phyloP scores from a whole-genome alignment of 225 moss, liverwort and hornwort species.

The Rhytidiadelphus loreus region DNA sequence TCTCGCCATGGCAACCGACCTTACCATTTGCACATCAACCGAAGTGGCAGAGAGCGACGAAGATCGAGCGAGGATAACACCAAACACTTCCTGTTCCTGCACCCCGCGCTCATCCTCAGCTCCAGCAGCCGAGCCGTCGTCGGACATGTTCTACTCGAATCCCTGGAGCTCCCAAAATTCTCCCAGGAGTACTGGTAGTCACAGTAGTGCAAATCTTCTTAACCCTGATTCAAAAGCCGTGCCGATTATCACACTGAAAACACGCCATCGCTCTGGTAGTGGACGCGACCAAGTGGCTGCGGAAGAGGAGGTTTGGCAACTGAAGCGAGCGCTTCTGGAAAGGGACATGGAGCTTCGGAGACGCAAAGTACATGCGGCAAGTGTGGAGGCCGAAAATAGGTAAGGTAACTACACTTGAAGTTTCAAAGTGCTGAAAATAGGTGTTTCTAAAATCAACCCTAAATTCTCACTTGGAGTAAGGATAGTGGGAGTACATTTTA shows the following conservation, averaged over 20 bases:
- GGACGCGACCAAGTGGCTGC: background rate
- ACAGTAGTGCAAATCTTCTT: background rate
- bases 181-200: background rate
- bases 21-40: background rate
- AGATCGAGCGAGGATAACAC: background rate
- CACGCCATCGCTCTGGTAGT: background rate
- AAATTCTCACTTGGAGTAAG: rapidly evolving
- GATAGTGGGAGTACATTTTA: background rate
- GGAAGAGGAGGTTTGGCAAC: conserved; percentile 11
- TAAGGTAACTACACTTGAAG: background rate
- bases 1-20: conserved; percentile 1
- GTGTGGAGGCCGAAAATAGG: conserved; percentile 24
- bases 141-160: background rate
- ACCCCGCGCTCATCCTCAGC: background rate
- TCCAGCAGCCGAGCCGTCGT: background rate
- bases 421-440: background rate
- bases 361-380: background rate
- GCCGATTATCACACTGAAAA: conserved; percentile 2
- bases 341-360: conserved; percentile 17
- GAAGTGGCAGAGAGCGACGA: background rate
- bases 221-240: background rate
- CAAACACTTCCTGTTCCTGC: background rate
- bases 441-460: background rate
- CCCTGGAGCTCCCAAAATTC: background rate
- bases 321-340: conserved; percentile 2